These are phyloP conservation scores for Entonaema liquescens DNA, from an alignment of 495 filamentous ascomycete species.

Conservation along the genomic window DNA sequence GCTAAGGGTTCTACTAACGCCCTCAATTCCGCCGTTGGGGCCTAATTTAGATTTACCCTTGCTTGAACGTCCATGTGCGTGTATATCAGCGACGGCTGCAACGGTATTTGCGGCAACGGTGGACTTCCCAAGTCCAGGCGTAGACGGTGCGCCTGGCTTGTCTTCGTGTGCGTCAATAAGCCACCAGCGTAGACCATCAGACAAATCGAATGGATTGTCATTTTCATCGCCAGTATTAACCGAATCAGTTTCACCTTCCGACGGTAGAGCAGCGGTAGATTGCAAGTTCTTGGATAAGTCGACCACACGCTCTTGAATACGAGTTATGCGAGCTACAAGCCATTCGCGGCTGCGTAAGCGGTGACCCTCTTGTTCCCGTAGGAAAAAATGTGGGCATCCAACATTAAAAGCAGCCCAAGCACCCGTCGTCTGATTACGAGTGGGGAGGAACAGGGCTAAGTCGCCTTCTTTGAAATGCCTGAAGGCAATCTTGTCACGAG, in stretches of 20 bases:
- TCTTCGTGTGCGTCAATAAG: constrained; percentile 92
- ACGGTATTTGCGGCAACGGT: constrained; percentile 91
- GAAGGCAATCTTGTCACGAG: constrained; percentile 96
- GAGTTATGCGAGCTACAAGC: constrained; percentile 91
- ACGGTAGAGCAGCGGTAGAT: constrained; percentile 35
- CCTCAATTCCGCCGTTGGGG: constrained; percentile 64
- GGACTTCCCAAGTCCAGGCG: constrained; percentile 85
- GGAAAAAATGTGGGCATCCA: constrained; percentile 94
- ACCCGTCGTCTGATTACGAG: constrained; percentile 88
- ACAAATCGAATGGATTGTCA: constrained; percentile 97
- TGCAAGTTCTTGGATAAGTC: constrained; percentile 80
- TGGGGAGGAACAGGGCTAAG: constrained; percentile 93
- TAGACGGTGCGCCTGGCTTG: constrained; percentile 92
- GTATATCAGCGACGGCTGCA: constrained; percentile 71
- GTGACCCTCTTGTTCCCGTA: constrained; percentile 90
- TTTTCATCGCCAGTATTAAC: constrained; percentile 73
- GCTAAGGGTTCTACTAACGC: constrained; percentile 77
- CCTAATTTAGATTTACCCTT: constrained; percentile 59
- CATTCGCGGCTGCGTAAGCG: constrained; percentile 85
- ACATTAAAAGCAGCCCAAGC: constrained; percentile 99
- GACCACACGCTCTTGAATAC: constrained; percentile 91
- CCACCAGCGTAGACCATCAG: constrained; percentile 95
- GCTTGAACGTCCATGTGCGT: constrained; percentile 61
- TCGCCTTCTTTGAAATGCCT: constrained; percentile 96
- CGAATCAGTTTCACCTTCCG: constrained; percentile 50